Evolutionary conservation across 108 stramenopile species (phyloP), one percentile per base, ranked within the genome.

Genomic region (Pseudonitzschia pungens): DNA sequence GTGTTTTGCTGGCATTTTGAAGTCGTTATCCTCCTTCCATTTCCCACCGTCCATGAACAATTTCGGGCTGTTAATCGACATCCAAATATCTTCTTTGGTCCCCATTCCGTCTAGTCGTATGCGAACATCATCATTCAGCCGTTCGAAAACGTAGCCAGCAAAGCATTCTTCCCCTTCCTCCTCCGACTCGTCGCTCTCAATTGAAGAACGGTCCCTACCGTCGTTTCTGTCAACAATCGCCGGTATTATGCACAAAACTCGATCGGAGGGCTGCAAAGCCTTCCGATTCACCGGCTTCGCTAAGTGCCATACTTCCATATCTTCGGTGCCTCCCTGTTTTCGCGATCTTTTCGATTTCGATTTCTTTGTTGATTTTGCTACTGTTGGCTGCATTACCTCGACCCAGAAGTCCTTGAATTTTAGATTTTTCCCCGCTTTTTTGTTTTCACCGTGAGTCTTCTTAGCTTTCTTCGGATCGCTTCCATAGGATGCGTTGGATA

Each of bases 31-130:
- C n/a, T 80, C 79, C 12, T 56, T 72, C 83, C 83, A 84, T 66
- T 68, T 43, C 16, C 93, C 93, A 32, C 87, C 89, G 64, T 94
- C 93, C n/a, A 89, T 67, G 45, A 89, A 88, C 1, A 94, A 44
- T 64, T 86, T 87, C 26, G 77, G 66, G 58, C 86, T 85, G 56
- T 82, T 68, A 36, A 89, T 65, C 10, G 73, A 59, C 69, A 92
- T 75, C 94, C 94, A 96, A 15, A 81, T 27, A 69, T 96, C 94
- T 45, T 93, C 91, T 33, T 82, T 84, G 52, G 78, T 83, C 14
- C 77, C 67, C 52, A 89, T 57, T 16, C 94, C 91, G 36, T 67
- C 77, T 28, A 93, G 81, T 78, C 90, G 86, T 16, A 96, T 77
- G 56, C 86, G 85, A 27, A 86, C 90, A 77, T 87, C 81, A 16